phyloP scores from a whole-genome alignment of 306 rosid species.

The Ochetophila trinervis region DNA sequence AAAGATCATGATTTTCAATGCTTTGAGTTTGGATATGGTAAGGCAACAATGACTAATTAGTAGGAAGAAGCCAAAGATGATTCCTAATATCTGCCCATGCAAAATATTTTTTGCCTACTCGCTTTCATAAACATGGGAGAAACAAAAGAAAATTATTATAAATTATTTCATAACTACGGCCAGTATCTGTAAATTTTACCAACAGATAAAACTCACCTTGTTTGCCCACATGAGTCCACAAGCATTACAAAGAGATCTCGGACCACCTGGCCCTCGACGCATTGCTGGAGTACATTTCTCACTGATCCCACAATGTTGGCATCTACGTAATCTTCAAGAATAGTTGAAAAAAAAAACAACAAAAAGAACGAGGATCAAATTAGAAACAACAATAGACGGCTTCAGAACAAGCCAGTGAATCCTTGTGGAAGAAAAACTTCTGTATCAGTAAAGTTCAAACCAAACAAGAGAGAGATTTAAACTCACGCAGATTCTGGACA shows the following conservation, averaged over 20 bases:
- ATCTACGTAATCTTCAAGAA: slow-evolving; percentile 36
- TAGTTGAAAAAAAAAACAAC: neutral
- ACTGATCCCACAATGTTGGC: slow-evolving; percentile 74
- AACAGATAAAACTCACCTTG: slow-evolving; percentile 42
- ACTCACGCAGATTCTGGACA: slow-evolving; percentile 61
- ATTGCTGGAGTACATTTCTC: slow-evolving; percentile 82
- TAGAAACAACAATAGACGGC: slow-evolving; percentile 13
- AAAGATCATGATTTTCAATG: neutral
- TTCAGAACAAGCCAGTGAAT: neutral
- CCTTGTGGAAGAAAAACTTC: neutral
- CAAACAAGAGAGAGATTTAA: slow-evolving; percentile 25
- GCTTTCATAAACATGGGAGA: neutral
- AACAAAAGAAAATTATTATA: neutral
- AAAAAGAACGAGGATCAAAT: slow-evolving; percentile 1
- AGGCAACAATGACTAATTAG: neutral
- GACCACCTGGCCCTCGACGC: slow-evolving; percentile 93
- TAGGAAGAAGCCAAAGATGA: neutral
- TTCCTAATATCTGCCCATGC: neutral
- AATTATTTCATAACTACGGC: no score
- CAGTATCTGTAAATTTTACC: neutral
- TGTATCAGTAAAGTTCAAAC: slow-evolving; percentile 6
- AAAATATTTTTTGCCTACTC: neutral
- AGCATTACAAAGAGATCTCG: slow-evolving; percentile 88
- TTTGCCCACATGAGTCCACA: slow-evolving; percentile 94
- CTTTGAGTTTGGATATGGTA: neutral